Percentiles rank a stretch among this genome's conserved stretches.
These are phyloP conservation scores for Aspergillus fumigatus DNA, from an alignment of 2,329 filamentous ascomycete species.

Conservation along the genomic window DNA sequence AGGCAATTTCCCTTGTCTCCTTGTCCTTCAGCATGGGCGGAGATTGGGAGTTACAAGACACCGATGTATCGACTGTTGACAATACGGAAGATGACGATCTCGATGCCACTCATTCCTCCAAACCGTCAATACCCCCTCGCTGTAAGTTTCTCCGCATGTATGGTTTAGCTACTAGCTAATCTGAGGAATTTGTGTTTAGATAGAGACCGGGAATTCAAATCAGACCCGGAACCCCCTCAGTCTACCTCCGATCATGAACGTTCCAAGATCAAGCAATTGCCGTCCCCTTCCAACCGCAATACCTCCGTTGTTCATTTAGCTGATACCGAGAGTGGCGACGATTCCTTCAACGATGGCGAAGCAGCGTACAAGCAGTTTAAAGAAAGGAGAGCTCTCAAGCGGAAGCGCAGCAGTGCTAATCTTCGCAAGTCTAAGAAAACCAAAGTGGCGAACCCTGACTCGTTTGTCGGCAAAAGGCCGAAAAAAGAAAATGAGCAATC, in stretches of 20 bases:
- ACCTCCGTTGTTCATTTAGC: conserved; percentile 19
- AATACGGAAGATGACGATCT: conserved; percentile 39
- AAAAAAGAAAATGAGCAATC: conserved; percentile 22
- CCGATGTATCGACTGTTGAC: conserved; percentile 25
- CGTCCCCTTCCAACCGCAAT: conserved; percentile 11
- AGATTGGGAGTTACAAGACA: conserved; percentile 20
- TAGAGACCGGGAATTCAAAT: neutral
- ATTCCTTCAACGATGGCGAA: conserved; percentile 37
- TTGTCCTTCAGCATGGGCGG: conserved; percentile 20
- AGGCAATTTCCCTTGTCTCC: neutral
- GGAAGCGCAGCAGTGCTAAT: conserved; percentile 48
- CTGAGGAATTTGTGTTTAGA: conserved; percentile 14
- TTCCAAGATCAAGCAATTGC: conserved; percentile 2
- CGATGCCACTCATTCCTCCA: conserved; percentile 32
- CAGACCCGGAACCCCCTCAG: neutral
- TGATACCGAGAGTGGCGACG: conserved; percentile 24
- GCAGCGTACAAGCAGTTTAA: conserved; percentile 60
- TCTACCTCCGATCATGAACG: neutral
- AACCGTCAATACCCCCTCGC: conserved; percentile 1
- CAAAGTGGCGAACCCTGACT: conserved; percentile 40
- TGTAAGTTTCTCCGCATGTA: conserved; percentile 8
- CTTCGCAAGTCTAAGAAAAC: conserved; percentile 43
- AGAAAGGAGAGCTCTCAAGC: conserved; percentile 52
- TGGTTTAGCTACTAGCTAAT: neutral
- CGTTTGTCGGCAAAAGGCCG: conserved; percentile 31